Base-by-base conservation (phyloP, 352 stramenopile species). In the Globisporangium okanoganense region DNA sequence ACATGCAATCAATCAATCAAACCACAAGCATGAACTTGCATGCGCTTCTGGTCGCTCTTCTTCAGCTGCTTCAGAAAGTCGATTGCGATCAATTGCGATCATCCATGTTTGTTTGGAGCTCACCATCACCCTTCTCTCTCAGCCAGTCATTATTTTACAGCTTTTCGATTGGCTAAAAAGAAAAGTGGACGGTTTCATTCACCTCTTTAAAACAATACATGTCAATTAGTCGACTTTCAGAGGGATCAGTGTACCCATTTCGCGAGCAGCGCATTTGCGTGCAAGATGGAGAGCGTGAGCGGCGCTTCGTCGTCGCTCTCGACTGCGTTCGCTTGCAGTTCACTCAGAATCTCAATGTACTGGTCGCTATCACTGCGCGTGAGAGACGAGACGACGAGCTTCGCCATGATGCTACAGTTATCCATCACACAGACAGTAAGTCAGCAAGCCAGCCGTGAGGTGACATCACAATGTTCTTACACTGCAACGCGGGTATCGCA, bases 401-500 rank as follows among this genome's bases (percentile, higher is more conserved):
- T 81, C 31, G 74, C 74, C 31, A 75, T 66, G 40, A 80, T 72
- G 22, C 76, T 86, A 55, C 4, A 16, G 13, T 27, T 18, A 27
- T 35, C 22, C 14, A 57, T 60, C 22, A 25, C 13, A 38, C 52
- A 61, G 27, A 9, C 24, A 38, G 24, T 35, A 0, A 55, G 51
- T 13, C 20, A 45, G 16, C 27, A 63, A 18, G 12, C 24, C 35
- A 14, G n/a, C n/a, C n/a, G n/a, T 36, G 16, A 58, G 35, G 51
- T 31, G 44, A 29, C n/a, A n/a, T 7, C 29, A 33, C 36, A 10
- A 36, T 31, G 9, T 2, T 12, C 69, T 52, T 75, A 85, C 78
- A 88, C 55, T 47, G 71, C 73, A 18, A 85, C 58, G 8, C 76
- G 76, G 4, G 72, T 78, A 48, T 88, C 74, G 40, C 70, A 79